Conservation (phyloP, 2,329 filamentous ascomycete genomes). For the Monilinia fructicola region DNA sequence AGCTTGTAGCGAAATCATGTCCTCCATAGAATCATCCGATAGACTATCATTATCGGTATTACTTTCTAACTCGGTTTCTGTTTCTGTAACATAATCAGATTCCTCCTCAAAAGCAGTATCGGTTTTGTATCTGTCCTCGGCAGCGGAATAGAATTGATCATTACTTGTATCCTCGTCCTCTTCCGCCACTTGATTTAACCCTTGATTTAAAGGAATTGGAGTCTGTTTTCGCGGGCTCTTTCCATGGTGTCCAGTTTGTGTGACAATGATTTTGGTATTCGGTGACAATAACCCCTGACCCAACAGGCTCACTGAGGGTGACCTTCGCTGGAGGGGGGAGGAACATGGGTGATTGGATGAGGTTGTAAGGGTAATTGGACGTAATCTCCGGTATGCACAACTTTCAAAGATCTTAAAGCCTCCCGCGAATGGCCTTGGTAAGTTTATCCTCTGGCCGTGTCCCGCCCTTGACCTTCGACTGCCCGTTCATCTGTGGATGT, state of each 20-base stretch:
- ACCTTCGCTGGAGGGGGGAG: constrained; percentile 84
- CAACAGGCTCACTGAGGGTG: constrained; percentile 92
- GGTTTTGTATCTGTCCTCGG: constrained; percentile 70
- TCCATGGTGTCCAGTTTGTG: constrained; percentile 57
- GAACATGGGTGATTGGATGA: constrained; percentile 83
- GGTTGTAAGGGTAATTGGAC: constrained; percentile 74
- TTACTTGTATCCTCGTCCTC: constrained; percentile 80
- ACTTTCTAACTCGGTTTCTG: constrained; percentile 57
- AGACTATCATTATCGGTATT: constrained; percentile 70
- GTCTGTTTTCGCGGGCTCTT: constrained; percentile 52
- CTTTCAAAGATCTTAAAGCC: constrained; percentile 67
- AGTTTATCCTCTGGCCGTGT: constrained; percentile 56
- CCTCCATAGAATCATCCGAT: constrained; percentile 88
- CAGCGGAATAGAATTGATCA: constrained; percentile 89
- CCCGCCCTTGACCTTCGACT: constrained; percentile 39
- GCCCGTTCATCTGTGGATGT: constrained; percentile 50
- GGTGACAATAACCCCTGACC: constrained; percentile 79
- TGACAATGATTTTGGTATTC: constrained; percentile 80
- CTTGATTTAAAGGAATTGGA: constrained; percentile 49
- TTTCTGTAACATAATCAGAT: constrained; percentile 54
- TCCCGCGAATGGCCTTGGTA: constrained; percentile 69
- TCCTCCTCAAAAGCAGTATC: constrained; percentile 56
- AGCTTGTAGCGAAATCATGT: constrained; percentile 85
- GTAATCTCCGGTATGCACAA: constrained; percentile 83
- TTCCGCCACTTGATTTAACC: constrained; percentile 58